phyloP scores from a whole-genome alignment of 139 green algal species.

The Tetraselmis striata region DNA sequence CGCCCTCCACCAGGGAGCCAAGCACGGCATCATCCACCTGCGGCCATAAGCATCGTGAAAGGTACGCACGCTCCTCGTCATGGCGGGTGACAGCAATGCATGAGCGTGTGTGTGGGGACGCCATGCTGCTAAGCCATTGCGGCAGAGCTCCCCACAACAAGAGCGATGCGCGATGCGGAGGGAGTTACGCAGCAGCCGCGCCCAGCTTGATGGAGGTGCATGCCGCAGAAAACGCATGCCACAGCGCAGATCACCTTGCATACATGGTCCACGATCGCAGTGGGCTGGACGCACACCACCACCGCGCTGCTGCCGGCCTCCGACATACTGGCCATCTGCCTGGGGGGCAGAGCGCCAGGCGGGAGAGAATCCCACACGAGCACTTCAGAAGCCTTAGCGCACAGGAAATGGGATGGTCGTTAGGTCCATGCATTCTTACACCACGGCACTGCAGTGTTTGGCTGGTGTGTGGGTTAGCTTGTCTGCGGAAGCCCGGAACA shows the following conservation, averaged over 20 bases:
- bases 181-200: neutral
- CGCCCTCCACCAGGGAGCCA: neutral
- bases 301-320: neutral
- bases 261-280: constrained; percentile 34
- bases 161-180: too few relatives aligned
- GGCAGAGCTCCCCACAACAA: too few relatives aligned
- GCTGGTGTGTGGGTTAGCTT: too few relatives aligned
- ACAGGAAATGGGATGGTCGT: too few relatives aligned
- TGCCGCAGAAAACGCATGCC: neutral
- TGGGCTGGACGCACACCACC: constrained; percentile 26
- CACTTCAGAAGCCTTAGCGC: too few relatives aligned
- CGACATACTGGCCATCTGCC: too few relatives aligned
- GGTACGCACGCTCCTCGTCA: neutral
- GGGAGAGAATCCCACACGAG: too few relatives aligned
- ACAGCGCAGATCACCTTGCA: constrained; percentile 8
- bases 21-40: neutral
- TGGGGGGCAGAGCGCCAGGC: too few relatives aligned
- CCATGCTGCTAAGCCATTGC: neutral
- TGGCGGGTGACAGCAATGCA: neutral
- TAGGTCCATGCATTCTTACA: too few relatives aligned
- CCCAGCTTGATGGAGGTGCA: neutral
- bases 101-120: neutral
- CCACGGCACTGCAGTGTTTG: too few relatives aligned
- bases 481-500: too few relatives aligned
- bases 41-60: neutral